Conservation (phyloP, 2,329 filamentous ascomycete species). For the Chaetomium sp. region DNA sequence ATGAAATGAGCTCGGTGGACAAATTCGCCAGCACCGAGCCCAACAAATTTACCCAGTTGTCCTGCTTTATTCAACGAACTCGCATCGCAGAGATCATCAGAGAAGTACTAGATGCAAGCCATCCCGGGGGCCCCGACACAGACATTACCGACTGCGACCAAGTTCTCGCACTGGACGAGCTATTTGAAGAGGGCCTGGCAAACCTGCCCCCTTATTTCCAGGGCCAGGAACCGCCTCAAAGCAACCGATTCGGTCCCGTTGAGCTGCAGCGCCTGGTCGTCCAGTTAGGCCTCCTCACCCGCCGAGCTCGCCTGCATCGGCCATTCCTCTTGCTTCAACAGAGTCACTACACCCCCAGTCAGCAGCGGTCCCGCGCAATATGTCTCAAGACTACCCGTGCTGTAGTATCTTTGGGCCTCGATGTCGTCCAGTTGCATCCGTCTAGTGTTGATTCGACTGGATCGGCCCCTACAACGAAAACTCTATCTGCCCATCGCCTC, state of each 20-base stretch:
- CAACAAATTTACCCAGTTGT: slow-evolving; percentile 3
- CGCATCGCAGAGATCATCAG: slow-evolving; percentile 4
- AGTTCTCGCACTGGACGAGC: background rate
- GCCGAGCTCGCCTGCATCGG: slow-evolving; percentile 5
- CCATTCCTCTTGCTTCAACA: background rate
- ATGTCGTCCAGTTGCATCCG: background rate
- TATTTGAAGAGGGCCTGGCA: background rate
- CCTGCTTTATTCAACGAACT: background rate
- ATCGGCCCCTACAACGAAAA: background rate
- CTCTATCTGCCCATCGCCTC: slow-evolving; percentile 3
- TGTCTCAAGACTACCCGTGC: background rate
- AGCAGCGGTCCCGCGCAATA: background rate
- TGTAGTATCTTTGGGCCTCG: background rate
- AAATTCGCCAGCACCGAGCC: background rate
- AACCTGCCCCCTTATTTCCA: slow-evolving; percentile 3
- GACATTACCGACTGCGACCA: slow-evolving; percentile 2
- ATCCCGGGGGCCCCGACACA: background rate
- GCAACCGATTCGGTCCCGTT: background rate
- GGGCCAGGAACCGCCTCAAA: background rate
- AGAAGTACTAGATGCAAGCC: background rate
- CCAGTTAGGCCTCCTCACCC: slow-evolving; percentile 1
- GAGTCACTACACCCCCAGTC: background rate
- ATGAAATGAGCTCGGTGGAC: background rate
- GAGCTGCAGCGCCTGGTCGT: slow-evolving; percentile 3
- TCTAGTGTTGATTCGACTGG: background rate